These are phyloP conservation scores for Lasiosphaeria miniovina DNA, from an alignment of 495 filamentous ascomycete genomes.

Conservation along the genomic window DNA sequence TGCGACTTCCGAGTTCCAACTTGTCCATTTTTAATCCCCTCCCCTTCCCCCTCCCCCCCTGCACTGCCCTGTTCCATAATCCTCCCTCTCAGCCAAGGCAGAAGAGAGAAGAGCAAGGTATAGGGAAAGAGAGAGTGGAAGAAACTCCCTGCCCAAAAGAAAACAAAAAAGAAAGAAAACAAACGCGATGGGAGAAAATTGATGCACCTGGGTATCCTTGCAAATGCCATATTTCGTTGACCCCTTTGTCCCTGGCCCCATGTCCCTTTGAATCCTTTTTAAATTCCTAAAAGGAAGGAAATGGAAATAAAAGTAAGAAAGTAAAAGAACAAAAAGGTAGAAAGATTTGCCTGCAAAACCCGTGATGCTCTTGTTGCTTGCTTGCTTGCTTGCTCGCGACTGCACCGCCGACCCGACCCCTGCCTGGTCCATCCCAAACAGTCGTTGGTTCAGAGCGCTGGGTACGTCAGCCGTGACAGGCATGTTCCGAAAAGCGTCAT, in stretches of 20 bases:
- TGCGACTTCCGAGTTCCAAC: too few relatives aligned
- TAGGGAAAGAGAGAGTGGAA: neutral
- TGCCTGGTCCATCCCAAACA: neutral
- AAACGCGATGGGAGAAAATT: slow-evolving; percentile 6
- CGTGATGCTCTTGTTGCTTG: neutral
- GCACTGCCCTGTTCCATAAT: too few relatives aligned
- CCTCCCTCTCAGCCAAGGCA: too few relatives aligned
- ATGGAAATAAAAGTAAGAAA: neutral
- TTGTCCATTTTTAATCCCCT: too few relatives aligned
- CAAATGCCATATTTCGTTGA: slow-evolving; percentile 22
- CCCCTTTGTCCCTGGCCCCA: slow-evolving; percentile 3
- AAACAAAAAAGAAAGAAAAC: slow-evolving; percentile 11
- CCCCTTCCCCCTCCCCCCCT: too few relatives aligned
- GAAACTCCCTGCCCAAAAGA: neutral
- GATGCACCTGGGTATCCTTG: slow-evolving; percentile 27
- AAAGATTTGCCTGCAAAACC: neutral
- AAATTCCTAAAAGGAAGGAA: slow-evolving; percentile 1
- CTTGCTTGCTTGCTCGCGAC: neutral
- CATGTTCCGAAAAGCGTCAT: neutral
- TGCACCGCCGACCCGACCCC: neutral
- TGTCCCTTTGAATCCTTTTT: slow-evolving; percentile 1
- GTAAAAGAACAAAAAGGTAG: neutral
- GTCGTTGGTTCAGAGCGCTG: neutral
- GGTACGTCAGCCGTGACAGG: neutral
- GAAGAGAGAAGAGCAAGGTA: too few relatives aligned